Base-by-base conservation (phyloP, 371 early-diverging fungal genomes). In the Encephalitozoon intestinalis region DNA sequence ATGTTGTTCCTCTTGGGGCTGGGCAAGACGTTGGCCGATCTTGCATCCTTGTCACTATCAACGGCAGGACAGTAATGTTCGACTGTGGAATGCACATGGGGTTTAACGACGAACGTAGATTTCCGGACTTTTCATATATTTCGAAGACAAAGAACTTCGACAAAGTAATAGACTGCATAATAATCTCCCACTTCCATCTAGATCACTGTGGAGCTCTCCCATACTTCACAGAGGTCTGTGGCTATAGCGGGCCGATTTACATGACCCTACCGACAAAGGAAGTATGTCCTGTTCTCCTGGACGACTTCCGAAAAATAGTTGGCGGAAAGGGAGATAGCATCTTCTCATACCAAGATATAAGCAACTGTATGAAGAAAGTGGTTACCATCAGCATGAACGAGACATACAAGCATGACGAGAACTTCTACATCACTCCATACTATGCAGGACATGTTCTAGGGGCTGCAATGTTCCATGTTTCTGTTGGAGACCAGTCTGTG, bases 21-120 rank as follows among this genome's bases (percentile, higher is more conserved):
- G 90, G 90, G 9, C 89, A 90, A 80, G 96, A 95, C 82, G 94
- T 95, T 11, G 96, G 96, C 7, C 85, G 92, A 82, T 91, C 91
- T 51, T 95, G 95, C 71, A 89, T 95, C 77, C 84, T 95, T 39
- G 90, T 92, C 54, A 89, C 90, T 3, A 87, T 94, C 37, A 89
- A 91, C 50, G 89, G 89, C 39, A 90, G 90, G 81, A 93, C 90
- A 63, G 90, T 95, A 31, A 93, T 95, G 94, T 89, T 95, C 80
- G 96, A 95, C 86, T 95, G 96, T 83, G 95, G 95, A 11, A 86
- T 87, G 84, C 95, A 99, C 85, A 95, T 95, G 94, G 97, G 96
- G 3, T 95, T 92, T 85, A 89, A 89, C 65, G 98, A 96, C 83
- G 87, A 88, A 41, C 88, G 97, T 64, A 89, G 94, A 54, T 98